These are phyloP conservation scores for Boletus rex-veris DNA, from an alignment of 768 basidiomycete genomes.

Conservation along the genomic window DNA sequence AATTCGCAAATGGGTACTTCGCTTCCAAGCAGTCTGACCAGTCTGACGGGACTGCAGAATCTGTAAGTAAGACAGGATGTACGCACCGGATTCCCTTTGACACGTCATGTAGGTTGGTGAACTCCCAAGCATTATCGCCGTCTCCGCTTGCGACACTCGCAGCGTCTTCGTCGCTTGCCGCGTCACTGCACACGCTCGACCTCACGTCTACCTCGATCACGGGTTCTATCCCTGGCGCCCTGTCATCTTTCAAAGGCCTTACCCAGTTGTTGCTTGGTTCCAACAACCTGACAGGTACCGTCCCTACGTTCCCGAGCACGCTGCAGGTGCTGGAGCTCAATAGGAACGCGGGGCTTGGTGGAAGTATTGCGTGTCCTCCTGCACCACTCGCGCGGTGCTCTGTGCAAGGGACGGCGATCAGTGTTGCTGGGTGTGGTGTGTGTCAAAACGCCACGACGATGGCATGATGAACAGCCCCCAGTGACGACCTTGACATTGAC, in stretches of 20 bases:
- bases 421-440: conserved; percentile 20
- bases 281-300: conserved; percentile 35
- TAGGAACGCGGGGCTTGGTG: conserved; percentile 38
- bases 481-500: conserved; percentile 2
- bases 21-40: conserved; percentile 36
- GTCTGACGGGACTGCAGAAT: conserved; percentile 33
- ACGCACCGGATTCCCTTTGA: not conserved
- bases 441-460: conserved; percentile 19
- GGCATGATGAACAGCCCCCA: not conserved
- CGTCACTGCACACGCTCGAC: conserved; percentile 37
- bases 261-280: conserved; percentile 38
- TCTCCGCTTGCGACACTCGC: conserved; percentile 33
- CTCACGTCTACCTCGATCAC: conserved; percentile 40
- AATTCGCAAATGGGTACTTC: conserved; percentile 39
- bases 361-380: conserved; percentile 19
- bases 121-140: conserved; percentile 33
- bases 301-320: conserved; percentile 36
- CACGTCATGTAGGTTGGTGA: conserved; percentile 30
- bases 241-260: conserved; percentile 35
- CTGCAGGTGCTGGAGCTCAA: conserved; percentile 35
- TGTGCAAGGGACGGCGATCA: conserved; percentile 21
- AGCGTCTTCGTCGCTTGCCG: conserved; percentile 30
- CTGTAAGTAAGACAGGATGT: conserved; percentile 31
- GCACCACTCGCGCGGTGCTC: conserved; percentile 18
- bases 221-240: conserved; percentile 32